phyloP scores from a whole-genome alignment of 805 yeast species.

The Yarrowia sp. region DNA sequence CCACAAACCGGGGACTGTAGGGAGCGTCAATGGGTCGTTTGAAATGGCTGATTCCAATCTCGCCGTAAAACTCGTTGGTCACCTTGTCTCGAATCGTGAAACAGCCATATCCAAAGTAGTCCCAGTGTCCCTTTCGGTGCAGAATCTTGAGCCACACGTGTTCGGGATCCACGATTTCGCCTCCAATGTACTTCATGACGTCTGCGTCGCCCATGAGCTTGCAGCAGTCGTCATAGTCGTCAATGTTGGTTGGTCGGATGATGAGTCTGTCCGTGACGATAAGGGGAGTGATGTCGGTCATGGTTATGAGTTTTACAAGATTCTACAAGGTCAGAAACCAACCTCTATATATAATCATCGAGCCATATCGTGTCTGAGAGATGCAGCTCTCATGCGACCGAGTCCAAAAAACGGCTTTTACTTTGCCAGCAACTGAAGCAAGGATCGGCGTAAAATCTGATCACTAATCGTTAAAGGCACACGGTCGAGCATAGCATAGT shows the following conservation, averaged over 20 bases:
- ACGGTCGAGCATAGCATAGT: too few species aligned
- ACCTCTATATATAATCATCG: too few species aligned
- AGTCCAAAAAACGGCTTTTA: background rate
- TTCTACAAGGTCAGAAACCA: too few species aligned
- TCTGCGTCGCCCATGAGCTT: constrained; percentile 11
- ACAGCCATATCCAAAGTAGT: constrained; percentile 17
- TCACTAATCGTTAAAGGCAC: background rate
- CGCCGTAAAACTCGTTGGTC: constrained; percentile 14
- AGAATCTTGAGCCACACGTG: constrained; percentile 15
- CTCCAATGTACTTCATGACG: constrained; percentile 9
- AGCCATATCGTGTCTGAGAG: too few species aligned
- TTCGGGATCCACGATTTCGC: background rate
- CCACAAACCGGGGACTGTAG: background rate
- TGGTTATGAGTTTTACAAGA: background rate
- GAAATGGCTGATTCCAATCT: constrained; percentile 2
- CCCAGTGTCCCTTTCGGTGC: constrained; percentile 17
- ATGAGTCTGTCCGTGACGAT: background rate
- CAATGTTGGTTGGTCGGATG: background rate
- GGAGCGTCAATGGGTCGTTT: background rate
- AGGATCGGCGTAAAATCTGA: background rate
- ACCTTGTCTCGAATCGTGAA: constrained; percentile 13
- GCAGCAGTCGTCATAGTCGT: constrained; percentile 3
- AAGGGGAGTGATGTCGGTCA: background rate
- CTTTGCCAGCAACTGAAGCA: background rate
- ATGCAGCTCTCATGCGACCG: background rate